Base-by-base conservation (phyloP, 1,284 basidiomycete genomes). In the Malassezia japonica region DNA sequence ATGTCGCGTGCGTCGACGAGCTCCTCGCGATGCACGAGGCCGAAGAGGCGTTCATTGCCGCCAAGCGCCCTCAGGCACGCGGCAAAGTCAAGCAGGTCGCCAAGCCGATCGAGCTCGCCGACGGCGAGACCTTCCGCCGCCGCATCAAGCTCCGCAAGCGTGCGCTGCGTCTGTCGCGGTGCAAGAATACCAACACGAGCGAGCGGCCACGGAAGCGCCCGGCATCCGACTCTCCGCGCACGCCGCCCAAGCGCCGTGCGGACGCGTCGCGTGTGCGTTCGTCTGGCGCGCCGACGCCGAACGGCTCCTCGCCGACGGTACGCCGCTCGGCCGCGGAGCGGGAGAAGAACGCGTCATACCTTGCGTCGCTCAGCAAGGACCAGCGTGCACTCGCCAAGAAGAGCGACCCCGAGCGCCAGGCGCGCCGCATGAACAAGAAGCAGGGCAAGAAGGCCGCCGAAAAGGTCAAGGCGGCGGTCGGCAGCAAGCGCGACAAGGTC, bases 1-100 rank as follows among this genome's bases (percentile, higher is more conserved):
- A 64, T 88, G 72, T 65, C 83, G 80, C 41, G 36, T 56, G 54
- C 37, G 57, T 67, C 10, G 70, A 72, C 47, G 70, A 72, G 49
- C 37, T 72, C 15, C 54, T 73, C 35, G 70, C 70, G 7, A 34
- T 70, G 13, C 50, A 57, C 42, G 61, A 65, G 39, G 57, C 68
- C 10, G 70, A 72, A 24, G 58, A 67, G 40, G 65, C 62, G 6
- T 67, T 64, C 35, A 37, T 72, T 9, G 54, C 59, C 5, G 53
- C 59, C 6, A 34, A 36, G 32, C 42, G 38, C 25, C 13, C 48
- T 48, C 40, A 56, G 55, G 44, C 57, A 53, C 3, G 40, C 33
- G 31, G 47, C 27, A 31, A 29, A 28, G 35, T 36, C 20, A n/a
- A 16, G 21, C 16, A 33, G 25, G 23, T 13, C n/a, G 32, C 39